Conservation (phyloP, 345 rosid species). For the Sonneratia alba region DNA sequence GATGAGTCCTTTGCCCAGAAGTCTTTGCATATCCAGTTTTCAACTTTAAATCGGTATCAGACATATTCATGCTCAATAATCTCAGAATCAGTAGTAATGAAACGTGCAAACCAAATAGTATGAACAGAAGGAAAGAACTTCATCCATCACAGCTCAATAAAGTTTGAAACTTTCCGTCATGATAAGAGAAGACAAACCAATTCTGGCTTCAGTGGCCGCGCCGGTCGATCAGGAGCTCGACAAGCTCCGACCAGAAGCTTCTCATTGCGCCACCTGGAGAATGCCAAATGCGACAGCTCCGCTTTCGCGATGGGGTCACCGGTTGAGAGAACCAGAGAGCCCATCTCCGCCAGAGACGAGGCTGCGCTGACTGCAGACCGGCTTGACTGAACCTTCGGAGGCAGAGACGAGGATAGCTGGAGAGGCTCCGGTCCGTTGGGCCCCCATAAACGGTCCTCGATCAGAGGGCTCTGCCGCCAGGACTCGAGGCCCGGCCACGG, state of each 20-base stretch:
- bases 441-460: slow-evolving; percentile 71
- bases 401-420: slow-evolving; percentile 6
- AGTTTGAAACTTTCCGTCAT: background rate
- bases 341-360: slow-evolving; percentile 76
- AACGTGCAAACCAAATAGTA: background rate
- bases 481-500: slow-evolving; percentile 60
- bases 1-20: background rate
- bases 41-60: too few species aligned
- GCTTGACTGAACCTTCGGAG: slow-evolving; percentile 3
- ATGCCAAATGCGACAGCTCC: slow-evolving; percentile 65
- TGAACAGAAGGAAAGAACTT: background rate
- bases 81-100: background rate
- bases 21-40: too few species aligned
- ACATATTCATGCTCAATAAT: too few species aligned
- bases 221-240: slow-evolving; percentile 56
- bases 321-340: slow-evolving; percentile 73
- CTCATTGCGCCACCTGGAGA: slow-evolving; percentile 55
- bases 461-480: slow-evolving; percentile 62
- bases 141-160: background rate
- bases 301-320: slow-evolving; percentile 57
- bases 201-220: slow-evolving; percentile 61
- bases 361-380: slow-evolving; percentile 28
- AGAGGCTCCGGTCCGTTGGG: slow-evolving; percentile 50
- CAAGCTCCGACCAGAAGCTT: slow-evolving; percentile 50
- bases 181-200: slow-evolving; percentile 37